Base-by-base conservation (phyloP, 2,329 filamentous ascomycete species). In the Albophoma yamanashiensis region DNA sequence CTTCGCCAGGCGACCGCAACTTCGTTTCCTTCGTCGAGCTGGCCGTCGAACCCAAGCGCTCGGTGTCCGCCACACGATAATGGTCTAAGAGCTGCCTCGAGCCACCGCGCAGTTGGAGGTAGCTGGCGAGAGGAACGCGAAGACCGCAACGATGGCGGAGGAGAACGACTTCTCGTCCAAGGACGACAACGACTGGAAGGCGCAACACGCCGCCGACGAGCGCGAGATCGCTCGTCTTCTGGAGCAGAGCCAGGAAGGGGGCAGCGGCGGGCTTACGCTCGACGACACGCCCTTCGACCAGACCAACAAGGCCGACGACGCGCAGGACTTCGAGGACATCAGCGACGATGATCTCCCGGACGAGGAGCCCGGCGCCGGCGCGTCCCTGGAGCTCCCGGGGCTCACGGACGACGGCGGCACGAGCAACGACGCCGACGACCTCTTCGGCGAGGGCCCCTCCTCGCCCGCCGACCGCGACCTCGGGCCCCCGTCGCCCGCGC, bases 261-360 rank as follows among this genome's bases (percentile, higher is more conserved):
- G 67, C 15, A 73, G 68, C 25, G 68, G 76, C 15, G 73, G 73
- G 11, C 68, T 78, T 5, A 74, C 76, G 57, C 69, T 84, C 61
- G 74, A 79, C 62, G 73, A 74, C 55, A 71, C 68, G 15, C 73
- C 79, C 31, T 82, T 87, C 64, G 85, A 87, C 64, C 79, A 85
- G 64, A 79, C 80, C 8, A 89, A 91, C 72, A 99, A 99, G 74
- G 93, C 92, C 59, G 92, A 92, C 62, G 90, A 97, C 75, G 94
- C 94, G 47, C 77, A 94, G 63, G 94, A 99, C 70, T 99, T 81
- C 67, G 91, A 90, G 70, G 91, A 96, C 69, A 92, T 97, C 63
- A 89, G 89, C 65, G 93, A 97, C 71, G 92, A 95, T 70, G 92
- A 97, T 64, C 81, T 96, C 9, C 89, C 91, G 14, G 91, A 94